phyloP scores from a whole-genome alignment of 176 grass and related monocot genomes.

The Paspalum notatum region DNA sequence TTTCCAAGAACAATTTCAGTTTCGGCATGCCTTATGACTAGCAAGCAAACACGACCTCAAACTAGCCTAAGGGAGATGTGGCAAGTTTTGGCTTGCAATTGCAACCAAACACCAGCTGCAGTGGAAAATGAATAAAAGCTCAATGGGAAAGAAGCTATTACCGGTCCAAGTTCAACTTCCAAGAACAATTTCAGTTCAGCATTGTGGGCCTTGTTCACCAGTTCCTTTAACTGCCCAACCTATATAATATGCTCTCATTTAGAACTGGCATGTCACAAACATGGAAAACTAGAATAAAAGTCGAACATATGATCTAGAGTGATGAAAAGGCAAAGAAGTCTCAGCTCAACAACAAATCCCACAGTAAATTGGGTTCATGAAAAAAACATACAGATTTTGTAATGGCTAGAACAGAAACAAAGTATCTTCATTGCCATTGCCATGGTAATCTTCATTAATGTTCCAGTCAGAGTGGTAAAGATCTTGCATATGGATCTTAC shows the following conservation, averaged over 20 bases:
- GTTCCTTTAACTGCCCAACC: slow-evolving; percentile 90
- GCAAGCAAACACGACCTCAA: background rate
- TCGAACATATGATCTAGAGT: slow-evolving; percentile 27
- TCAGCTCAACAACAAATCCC: slow-evolving; percentile 23
- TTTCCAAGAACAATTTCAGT: slow-evolving; percentile 87
- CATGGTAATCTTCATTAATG: background rate
- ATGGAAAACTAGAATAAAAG: slow-evolving; percentile 14
- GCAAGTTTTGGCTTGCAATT: background rate
- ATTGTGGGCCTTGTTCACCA: slow-evolving; percentile 72
- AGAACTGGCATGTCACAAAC: slow-evolving; percentile 18
- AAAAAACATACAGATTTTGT: background rate
- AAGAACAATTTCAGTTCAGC: slow-evolving; percentile 88
- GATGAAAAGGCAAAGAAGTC: slow-evolving; percentile 12
- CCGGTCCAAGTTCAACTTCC: slow-evolving; percentile 82
- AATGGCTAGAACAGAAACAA: background rate
- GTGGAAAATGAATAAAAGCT: slow-evolving; percentile 9
- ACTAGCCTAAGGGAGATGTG: background rate
- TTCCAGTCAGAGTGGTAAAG: background rate
- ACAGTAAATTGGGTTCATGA: background rate
- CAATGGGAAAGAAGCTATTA: slow-evolving; percentile 35
- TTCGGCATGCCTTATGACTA: slow-evolving; percentile 39
- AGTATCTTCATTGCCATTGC: background rate
- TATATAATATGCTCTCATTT: slow-evolving; percentile 48
- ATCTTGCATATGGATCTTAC: background rate
- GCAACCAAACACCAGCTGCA: background rate